Evolutionary conservation across 371 early-diverging fungal species (phyloP), one percentile per base, ranked within the genome.

Genomic region (Saksenaea vasiformis): DNA sequence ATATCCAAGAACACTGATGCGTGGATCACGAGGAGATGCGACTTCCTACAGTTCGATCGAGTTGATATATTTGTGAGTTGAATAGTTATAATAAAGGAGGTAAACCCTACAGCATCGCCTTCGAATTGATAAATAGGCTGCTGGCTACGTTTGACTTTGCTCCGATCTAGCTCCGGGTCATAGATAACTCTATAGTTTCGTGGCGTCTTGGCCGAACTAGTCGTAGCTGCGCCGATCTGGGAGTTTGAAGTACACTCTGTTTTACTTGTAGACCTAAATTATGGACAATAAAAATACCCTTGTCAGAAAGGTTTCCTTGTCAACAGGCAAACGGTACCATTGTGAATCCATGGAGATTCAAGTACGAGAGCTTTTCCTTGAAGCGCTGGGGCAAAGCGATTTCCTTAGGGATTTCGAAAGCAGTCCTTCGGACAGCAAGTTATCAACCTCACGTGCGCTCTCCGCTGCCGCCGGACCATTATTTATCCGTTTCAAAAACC

Each of bases 111-210:
- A 7, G 26, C 54, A 36, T 76, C 77, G n/a, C 61, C 71, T 64
- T 74, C 64, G 54, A 67, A 76, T 53, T 72, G 66, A 53, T 64
- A 72, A 28, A 74, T 56, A n/a, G 68, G 60, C 36, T 68, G 68
- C n/a, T 35, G 26, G 36, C 72, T 66, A 26, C 61, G 63, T 55
- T 71, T 78, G 39, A 44, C 58, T 34, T 67, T 62, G 36, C 63
- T 67, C n/a, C 61, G 68, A 62, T 80, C 81, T 43, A 78, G 62
- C 54, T 80, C 78, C 47, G 81, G 78, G 68, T 80, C 81, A 64
- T 76, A 80, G 27, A 72, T 69, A 60, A 69, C 70, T 66, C 67
- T 71, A 65, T 78, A 78, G 39, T 76, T 73, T 54, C 72, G 80
- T 60, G 64, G 66, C 70, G 65, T 74, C 67, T 61, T 75, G 63